A percentile compares a stretch with the other conserved stretches of the same genome.
These are phyloP conservation scores for Phytophthora ramorum DNA, from an alignment of 352 stramenopile genomes.

Conservation along the genomic window DNA sequence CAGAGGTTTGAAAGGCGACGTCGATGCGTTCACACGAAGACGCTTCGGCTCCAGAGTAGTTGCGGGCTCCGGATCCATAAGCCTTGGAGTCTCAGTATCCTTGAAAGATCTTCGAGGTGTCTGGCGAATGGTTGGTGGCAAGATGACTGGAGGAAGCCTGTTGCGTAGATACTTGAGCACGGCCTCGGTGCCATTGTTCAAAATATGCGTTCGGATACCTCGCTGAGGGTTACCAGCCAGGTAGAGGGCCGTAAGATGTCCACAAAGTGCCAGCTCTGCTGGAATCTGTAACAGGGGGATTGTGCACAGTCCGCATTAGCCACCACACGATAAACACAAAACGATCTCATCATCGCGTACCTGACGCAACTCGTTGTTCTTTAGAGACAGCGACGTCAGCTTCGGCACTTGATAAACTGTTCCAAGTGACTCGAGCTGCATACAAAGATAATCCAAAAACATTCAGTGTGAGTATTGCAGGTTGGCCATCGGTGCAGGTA, in stretches of 20 bases:
- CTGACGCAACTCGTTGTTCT: constrained; percentile 86
- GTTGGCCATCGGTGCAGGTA: not conserved
- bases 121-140: constrained; percentile 28
- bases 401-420: constrained; percentile 61
- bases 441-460: not conserved
- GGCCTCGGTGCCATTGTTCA: constrained; percentile 74
- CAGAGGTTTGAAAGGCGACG: constrained; percentile 21
- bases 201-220: constrained; percentile 65
- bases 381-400: constrained; percentile 76
- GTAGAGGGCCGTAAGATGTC: constrained; percentile 65
- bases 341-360: constrained; percentile 28
- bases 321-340: not conserved
- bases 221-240: constrained; percentile 82
- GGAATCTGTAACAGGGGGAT: constrained; percentile 58
- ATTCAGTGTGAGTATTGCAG: constrained; percentile 3
- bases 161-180: constrained; percentile 81
- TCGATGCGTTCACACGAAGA: constrained; percentile 34
- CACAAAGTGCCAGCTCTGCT: constrained; percentile 59
- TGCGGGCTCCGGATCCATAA: too few relatives aligned
- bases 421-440: constrained; percentile 67
- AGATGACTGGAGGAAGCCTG: constrained; percentile 45
- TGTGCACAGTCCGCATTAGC: not conserved
- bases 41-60: constrained; percentile 38
- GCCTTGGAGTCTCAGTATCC: constrained; percentile 15
- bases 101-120: constrained; percentile 11